Percentiles rank a stretch among this genome's conserved stretches.
These are phyloP conservation scores for Neofusicoccum kwambonambiense DNA, from an alignment of 2,329 filamentous ascomycete genomes.

Conservation along the genomic window DNA sequence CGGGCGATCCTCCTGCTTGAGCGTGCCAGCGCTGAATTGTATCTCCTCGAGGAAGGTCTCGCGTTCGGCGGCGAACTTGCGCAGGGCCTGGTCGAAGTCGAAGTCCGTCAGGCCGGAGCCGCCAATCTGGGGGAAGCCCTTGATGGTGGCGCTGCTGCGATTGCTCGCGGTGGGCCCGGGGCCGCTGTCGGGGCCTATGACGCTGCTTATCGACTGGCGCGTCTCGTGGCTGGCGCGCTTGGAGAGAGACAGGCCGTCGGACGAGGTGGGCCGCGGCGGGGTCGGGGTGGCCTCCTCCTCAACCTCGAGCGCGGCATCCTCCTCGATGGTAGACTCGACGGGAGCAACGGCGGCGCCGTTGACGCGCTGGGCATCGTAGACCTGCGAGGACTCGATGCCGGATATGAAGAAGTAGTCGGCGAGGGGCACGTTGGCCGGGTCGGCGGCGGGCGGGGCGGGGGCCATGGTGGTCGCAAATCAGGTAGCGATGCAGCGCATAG, in stretches of 20 bases:
- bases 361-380: constrained; percentile 48
- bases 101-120: constrained; percentile 62
- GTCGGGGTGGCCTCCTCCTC: constrained; percentile 5
- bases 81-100: constrained; percentile 88
- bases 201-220: constrained; percentile 53
- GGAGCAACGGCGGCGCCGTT: constrained; percentile 30
- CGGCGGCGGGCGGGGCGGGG: constrained; percentile 39
- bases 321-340: constrained; percentile 59
- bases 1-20: constrained; percentile 49
- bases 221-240: constrained; percentile 46
- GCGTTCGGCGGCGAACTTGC: constrained; percentile 93
- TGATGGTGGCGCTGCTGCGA: constrained; percentile 64
- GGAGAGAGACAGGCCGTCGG: constrained; percentile 42
- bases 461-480: constrained; percentile 29
- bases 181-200: constrained; percentile 38
- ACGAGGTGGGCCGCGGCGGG: constrained; percentile 42
- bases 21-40: constrained; percentile 78
- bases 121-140: constrained; percentile 41
- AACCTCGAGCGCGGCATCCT: constrained; percentile 58
- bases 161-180: constrained; percentile 57
- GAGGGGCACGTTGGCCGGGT: constrained; percentile 51
- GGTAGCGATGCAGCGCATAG: constrained; percentile 12
- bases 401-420: constrained; percentile 68
- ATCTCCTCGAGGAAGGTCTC: constrained; percentile 93
- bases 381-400: constrained; percentile 52